Evolutionary conservation across 768 basidiomycete species (phyloP), one percentile per base, ranked within the genome.

Genomic region (Lentinula sp.): DNA sequence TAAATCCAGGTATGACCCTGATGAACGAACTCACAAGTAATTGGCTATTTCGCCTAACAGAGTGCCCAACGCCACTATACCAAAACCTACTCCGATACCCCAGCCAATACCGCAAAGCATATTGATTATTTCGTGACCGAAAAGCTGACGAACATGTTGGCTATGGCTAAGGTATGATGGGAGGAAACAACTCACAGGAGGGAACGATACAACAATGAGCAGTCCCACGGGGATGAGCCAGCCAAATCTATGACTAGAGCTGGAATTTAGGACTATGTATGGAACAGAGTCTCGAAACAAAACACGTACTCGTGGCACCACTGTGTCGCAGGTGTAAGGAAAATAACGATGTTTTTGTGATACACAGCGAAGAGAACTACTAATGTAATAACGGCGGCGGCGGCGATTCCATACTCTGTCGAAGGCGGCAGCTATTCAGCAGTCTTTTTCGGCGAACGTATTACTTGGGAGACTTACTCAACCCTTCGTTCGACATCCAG

Each of bases 151-250:
- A 41, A 15, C 5, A 45, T 16, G 18, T 16, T 37, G 2, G 7
- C 9, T 8, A 5, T 28, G 9, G 20, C 0, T 41, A 51, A 43
- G 13, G 9, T n/a, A 23, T 9, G 16, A 54, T n/a, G 59, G 18
- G 35, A 28, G 8, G 37, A 37, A 33, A 39, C 7, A 61, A 28
- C 65, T 33, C 13, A 76, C 74, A 10, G 75, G 75, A 50, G 75
- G 75, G 63, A 76, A 75, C 0, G 74, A 80, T n/a, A 81, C 83
- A 50, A 87, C 66, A 64, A 87, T 83, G 41, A 86, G 74, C 46
- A 86, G 74, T 52, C 65, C 83, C 41, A 87, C 82, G 0, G 84
- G 83, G 57, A 86, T 84, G 6, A 77, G 61, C 74, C 78, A 82
- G 6, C 84, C 84, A 37, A 61, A 66, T 5, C 66, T 41, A 13